phyloP scores from a whole-genome alignment of 139 green algal species.

The Spirogloea muscicola region DNA sequence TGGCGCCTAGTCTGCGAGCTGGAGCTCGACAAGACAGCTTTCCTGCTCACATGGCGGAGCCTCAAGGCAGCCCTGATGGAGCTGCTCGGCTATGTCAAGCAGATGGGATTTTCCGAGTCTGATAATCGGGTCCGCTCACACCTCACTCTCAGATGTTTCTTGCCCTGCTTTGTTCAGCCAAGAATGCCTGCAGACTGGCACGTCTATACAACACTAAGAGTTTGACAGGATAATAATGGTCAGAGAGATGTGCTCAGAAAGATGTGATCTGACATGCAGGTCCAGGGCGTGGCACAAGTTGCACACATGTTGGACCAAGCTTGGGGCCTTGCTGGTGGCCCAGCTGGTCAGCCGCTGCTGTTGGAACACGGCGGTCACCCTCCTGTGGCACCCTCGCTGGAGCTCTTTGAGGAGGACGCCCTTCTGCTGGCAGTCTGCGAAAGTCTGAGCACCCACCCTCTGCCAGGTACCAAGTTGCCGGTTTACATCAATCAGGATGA shows the following conservation, averaged over 20 bases:
- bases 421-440: slow-evolving; percentile 26
- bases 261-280: too few species aligned
- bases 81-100: too few species aligned
- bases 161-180: not conserved
- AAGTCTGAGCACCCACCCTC: slow-evolving; percentile 8
- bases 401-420: slow-evolving; percentile 37
- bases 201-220: too few species aligned
- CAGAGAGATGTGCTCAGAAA: too few species aligned
- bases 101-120: too few species aligned
- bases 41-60: slow-evolving; percentile 7
- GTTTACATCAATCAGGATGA: too few species aligned
- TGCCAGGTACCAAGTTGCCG: too few species aligned
- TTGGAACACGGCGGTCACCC: slow-evolving; percentile 75
- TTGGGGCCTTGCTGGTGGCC: slow-evolving; percentile 3
- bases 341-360: slow-evolving; percentile 62
- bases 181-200: too few species aligned
- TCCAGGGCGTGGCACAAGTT: too few species aligned
- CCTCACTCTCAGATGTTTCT: too few species aligned
- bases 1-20: not conserved
- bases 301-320: slow-evolving; percentile 22
- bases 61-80: slow-evolving; percentile 12
- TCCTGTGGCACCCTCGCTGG: slow-evolving; percentile 55
- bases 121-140: too few species aligned
- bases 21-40: not conserved
- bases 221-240: too few species aligned